Evolutionary conservation across 805 yeast species (phyloP), one percentile per base, ranked within the genome.

Genomic region (Cyberlindnera galapagoensis): DNA sequence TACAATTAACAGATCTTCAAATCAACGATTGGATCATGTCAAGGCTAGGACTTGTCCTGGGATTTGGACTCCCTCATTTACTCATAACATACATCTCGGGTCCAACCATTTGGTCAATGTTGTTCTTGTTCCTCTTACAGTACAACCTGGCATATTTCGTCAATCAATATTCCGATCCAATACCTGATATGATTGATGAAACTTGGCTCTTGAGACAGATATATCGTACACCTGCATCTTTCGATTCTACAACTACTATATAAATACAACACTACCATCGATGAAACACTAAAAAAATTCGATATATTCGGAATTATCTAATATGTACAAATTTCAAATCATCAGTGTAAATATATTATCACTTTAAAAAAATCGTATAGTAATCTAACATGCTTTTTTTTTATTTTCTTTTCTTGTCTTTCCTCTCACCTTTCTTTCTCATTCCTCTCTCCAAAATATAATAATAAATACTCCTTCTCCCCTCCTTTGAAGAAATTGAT

Each of bases 11-110:
- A 7, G 35, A 36, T 9, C 4, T 9, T 4, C 46, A 47, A 22
- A 31, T 36, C 8, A 28, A 33, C 7, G 23, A 29, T 6, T 47
- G 50, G 52, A 33, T 45, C 10, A 47, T 43, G 6, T 39, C 52
- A 11, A 33, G 52, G 21, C 17, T 30, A 7, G 52, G 50, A 2
- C 8, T 45, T 3, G 22, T 31, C 2, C 23, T 34, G 21, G 52
- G 52, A 3, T 42, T 45, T 21, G 45, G 48, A 5, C 12, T 38
- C 1, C n/a, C n/a, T n/a, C n/a, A n/a, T n/a, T n/a, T n/a, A n/a
- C n/a, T n/a, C n/a, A n/a, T n/a, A n/a, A n/a, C n/a, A n/a, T n/a
- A n/a, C n/a, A n/a, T n/a, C n/a, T n/a, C n/a, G n/a, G n/a, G n/a
- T n/a, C n/a, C n/a, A n/a, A n/a, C n/a, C n/a, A n/a, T n/a, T n/a